A percentile compares a stretch with the other conserved stretches of the same genome.
Evolutionary conservation across 768 basidiomycete species (phyloP).

Genomic region (Suillus tomentosus): DNA sequence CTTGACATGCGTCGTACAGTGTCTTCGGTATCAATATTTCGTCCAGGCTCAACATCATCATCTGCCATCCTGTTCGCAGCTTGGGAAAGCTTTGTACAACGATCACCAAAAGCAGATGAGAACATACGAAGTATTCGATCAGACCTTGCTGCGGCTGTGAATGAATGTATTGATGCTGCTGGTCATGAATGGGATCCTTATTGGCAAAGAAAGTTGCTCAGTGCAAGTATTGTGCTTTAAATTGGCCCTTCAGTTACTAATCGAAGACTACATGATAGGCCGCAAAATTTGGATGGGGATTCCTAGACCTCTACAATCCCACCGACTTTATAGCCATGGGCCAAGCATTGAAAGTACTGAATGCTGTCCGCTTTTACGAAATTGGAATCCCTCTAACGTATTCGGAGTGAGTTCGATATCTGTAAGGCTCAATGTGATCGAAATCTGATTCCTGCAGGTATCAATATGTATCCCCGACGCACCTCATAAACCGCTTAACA

Average conservation of each 20-base stretch:
- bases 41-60: conserved; percentile 90
- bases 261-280: conserved; percentile 51
- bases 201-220: conserved; percentile 87
- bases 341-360: conserved; percentile 89
- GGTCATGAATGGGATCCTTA: conserved; percentile 88
- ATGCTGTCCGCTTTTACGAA: conserved; percentile 89
- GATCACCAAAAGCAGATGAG: conserved; percentile 92
- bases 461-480: conserved; percentile 74
- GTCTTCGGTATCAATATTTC: conserved; percentile 80
- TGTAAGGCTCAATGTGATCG: conserved; percentile 7
- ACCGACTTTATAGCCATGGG: conserved; percentile 93
- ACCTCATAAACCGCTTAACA: conserved; percentile 80
- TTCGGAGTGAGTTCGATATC: conserved; percentile 65
- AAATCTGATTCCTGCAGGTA: conserved; percentile 53
- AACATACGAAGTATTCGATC: conserved; percentile 85
- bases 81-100: conserved; percentile 81
- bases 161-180: conserved; percentile 92
- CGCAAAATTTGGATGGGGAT: conserved; percentile 95
- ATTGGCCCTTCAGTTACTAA: neutral
- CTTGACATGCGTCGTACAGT: conserved; percentile 41
- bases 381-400: conserved; percentile 94
- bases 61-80: conserved; percentile 93
- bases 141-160: conserved; percentile 84
- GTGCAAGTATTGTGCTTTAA: conserved; percentile 46
- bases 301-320: conserved; percentile 90